Conservation (phyloP, 1,139 yeast genomes). For the Debaryomyces coudertii region DNA sequence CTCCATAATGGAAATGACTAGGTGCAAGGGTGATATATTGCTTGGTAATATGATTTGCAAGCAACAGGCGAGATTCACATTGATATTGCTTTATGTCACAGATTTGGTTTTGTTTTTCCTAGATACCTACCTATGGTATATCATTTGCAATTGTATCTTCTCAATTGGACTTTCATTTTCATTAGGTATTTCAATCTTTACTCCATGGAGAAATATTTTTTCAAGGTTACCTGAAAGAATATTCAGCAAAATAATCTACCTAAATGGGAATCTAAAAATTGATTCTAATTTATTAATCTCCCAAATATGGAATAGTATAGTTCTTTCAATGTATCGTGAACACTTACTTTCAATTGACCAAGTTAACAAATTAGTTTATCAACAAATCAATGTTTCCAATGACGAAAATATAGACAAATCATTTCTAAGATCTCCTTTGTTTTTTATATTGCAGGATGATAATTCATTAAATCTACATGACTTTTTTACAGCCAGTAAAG, state of each 20-base stretch:
- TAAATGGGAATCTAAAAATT: conserved; percentile 30
- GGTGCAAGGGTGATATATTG: conserved; percentile 51
- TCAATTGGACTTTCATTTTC: conserved; percentile 53
- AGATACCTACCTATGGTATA: conserved; percentile 60
- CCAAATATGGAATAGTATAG: conserved; percentile 56
- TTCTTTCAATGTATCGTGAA: conserved; percentile 60
- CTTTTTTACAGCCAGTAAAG: conserved; percentile 56
- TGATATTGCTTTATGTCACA: conserved; percentile 40
- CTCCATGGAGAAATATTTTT: conserved; percentile 60
- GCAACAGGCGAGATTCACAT: conserved; percentile 43
- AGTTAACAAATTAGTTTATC: conserved; percentile 50
- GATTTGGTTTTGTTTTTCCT: conserved; percentile 53
- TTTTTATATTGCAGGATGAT: conserved; percentile 56
- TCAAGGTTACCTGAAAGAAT: conserved; percentile 55
- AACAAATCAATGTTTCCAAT: conserved; percentile 30
- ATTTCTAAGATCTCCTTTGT: conserved; percentile 51
- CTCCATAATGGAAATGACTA: conserved; percentile 38
- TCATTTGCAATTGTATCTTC: conserved; percentile 54
- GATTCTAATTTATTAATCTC: conserved; percentile 45
- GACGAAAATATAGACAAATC: conserved; percentile 33
- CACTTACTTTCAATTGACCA: conserved; percentile 55
- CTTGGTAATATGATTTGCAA: conserved; percentile 44
- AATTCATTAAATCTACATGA: conserved; percentile 40
- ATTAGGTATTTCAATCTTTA: conserved; percentile 57
- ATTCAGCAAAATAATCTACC: conserved; percentile 45